phyloP scores from a whole-genome alignment of 768 basidiomycete species.

The Lanmaoa pseudosensibilis region DNA sequence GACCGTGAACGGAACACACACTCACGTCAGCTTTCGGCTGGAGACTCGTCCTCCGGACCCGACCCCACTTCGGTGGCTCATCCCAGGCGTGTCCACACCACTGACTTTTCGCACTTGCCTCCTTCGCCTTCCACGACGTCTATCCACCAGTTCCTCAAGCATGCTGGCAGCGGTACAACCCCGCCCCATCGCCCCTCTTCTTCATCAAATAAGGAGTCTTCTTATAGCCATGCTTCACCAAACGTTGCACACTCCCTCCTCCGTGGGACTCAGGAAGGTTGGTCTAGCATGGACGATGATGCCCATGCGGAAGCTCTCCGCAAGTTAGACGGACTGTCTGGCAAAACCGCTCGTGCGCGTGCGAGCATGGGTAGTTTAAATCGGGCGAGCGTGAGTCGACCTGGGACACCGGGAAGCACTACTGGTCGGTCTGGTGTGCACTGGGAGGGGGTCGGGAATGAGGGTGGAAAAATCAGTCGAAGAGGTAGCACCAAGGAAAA shows the following conservation, averaged over 20 bases:
- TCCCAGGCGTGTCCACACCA: constrained; percentile 62
- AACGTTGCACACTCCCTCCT: constrained; percentile 84
- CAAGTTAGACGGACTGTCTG: constrained; percentile 86
- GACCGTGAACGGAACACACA: constrained; percentile 46
- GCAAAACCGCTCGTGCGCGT: constrained; percentile 72
- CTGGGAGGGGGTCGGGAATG: constrained; percentile 69
- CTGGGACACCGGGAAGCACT: constrained; percentile 71
- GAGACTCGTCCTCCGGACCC: constrained; percentile 64
- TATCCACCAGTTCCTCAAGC: constrained; percentile 78
- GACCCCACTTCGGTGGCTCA: constrained; percentile 42
- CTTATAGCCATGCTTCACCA: constrained; percentile 45
- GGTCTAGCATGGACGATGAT: constrained; percentile 85
- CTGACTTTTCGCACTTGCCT: constrained; percentile 86
- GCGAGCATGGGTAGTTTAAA: constrained; percentile 76
- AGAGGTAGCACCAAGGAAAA: constrained; percentile 42
- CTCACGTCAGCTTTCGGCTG: constrained; percentile 63
- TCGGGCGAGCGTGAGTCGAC: constrained; percentile 65
- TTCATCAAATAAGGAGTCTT: constrained; percentile 42
- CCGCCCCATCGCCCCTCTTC: constrained; percentile 36
- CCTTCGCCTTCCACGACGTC: constrained; percentile 90
- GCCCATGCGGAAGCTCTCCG: constrained; percentile 88
- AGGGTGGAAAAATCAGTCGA: constrained; percentile 37
- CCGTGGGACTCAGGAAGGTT: constrained; percentile 86
- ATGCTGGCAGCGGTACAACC: constrained; percentile 43
- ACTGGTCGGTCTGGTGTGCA: constrained; percentile 48